phyloP scores from a whole-genome alignment of 768 basidiomycete species.

The Suillus decipiens region DNA sequence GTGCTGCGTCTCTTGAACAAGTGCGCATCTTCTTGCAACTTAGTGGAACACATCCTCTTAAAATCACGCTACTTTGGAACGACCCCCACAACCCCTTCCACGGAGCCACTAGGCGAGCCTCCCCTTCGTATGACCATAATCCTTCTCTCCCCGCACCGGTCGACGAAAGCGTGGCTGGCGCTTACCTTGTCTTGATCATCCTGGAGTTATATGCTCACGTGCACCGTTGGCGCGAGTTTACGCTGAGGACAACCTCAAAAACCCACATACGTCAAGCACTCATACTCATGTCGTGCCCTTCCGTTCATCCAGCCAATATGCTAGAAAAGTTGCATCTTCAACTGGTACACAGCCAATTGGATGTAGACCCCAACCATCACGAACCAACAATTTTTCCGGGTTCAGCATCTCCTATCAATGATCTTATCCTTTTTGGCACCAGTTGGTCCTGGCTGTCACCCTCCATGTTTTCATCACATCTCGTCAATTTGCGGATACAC shows the following conservation, averaged over 20 bases:
- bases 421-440: not conserved
- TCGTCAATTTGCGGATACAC: not conserved
- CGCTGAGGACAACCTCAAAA: not conserved
- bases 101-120: not conserved
- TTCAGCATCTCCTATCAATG: not conserved
- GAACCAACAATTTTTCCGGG: not conserved
- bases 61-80: not conserved
- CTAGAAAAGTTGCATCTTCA: not conserved
- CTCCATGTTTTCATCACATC: not conserved
- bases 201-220: not conserved
- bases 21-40: not conserved
- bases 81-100: not conserved
- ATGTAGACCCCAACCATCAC: not conserved
- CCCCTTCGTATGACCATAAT: not conserved
- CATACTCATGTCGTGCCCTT: not conserved
- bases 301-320: not conserved
- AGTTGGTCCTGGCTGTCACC: not conserved
- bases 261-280: not conserved
- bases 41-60: not conserved
- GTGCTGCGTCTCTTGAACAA: not conserved
- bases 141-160: not conserved
- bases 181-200: not conserved
- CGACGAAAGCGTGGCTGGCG: not conserved
- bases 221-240: constrained; percentile 2
- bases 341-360: not conserved